Evolutionary conservation across 331 rosid genomes (phyloP), one percentile per base, ranked within the genome.

Genomic region (Pyrus hybrid): DNA sequence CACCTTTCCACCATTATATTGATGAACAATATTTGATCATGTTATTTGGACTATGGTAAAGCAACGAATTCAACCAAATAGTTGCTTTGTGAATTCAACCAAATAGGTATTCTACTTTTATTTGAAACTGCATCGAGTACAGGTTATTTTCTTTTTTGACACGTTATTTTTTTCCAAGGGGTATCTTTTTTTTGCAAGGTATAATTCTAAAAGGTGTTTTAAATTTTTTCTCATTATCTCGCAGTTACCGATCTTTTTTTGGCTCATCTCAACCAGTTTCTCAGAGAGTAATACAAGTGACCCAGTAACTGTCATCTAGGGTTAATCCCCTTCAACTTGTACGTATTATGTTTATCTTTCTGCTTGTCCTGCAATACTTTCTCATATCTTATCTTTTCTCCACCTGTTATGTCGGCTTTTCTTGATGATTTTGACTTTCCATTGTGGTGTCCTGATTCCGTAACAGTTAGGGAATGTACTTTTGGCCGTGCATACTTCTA

Each of bases 161-260:
- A 32, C 47, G 47, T n/a, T 28, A 63, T 3, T 32, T 17, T 65
- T 65, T 33, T 65, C 10, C 23, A 6, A 13, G 22, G 25, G 29
- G 25, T 29, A 53, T 30, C 7, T 17, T n/a, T 35, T 6, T 77
- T 56, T 71, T 71, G 72, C 23, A 45, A 65, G 12, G 72, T 16
- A 18, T 43, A 0, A 11, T 37, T 71, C 13, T 32, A 26, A 25
- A 37, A n/a, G 28, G 67, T 49, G 77, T 84, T 64, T 74, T 67
- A 29, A 30, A 47, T 18, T n/a, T 57, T 72, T 71, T 22, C 63
- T 72, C 17, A 76, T 33, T 33, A 33, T 63, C 58, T 72, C 83
- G 91, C 95, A 91, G 98, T 84, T 93, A 77, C 73, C 96, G 98
- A 35, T 90, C 95, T 13, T 93, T 93, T 83, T 93, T 93, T 77